Evolutionary conservation across 164 flowering plant species (phyloP), one percentile per base, ranked within the genome.

Genomic region (Berberis thunbergii): DNA sequence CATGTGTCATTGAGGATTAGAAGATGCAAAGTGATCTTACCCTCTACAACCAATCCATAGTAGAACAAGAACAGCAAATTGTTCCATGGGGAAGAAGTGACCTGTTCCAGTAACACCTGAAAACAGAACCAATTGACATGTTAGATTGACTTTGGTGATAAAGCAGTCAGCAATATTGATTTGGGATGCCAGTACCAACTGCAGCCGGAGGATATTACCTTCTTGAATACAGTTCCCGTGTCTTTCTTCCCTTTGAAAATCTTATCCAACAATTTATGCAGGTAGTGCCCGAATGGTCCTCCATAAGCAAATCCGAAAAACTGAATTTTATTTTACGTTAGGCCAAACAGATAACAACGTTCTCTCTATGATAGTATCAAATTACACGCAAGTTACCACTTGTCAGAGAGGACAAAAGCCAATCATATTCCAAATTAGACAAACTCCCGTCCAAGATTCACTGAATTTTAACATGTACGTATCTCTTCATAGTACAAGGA

Each of bases 201-300:
- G 52, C 4, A 58, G 62, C 62, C 13, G 42, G 12, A 54, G 49
- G 49, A 40, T 12, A 41, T 38, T 79, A 94, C 99, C 99, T 91
- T 95, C 78, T 89, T 83, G 54, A 88, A 96, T 3, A 91, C 89
- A 4, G 99, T 86, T 69, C 72, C 79, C 0, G 75, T 54, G 70
- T 89, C 99, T 75, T 80, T 87, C 80, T 80, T 91, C 64, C 97
- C 99, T 70, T 89, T 87, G 83, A 95, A 95, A 64, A 91, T 71
- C 62, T 80, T 84, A 62, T 91, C 97, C 65, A 91, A 76, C 57
- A 84, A 44, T 63, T 73, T 70, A 66, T 95, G 89, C 70, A 86
- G 61, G 69, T 70, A 95, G 71, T 95, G 99, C 46, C 97, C 96
- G 67, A 89, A 80, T 43, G 97, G 99, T 70, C 99, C 97, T 68